Percentiles rank a stretch among this genome's conserved stretches.
Conservation (phyloP, 2,329 filamentous ascomycete genomes). For the Aspergillus proliferans region DNA sequence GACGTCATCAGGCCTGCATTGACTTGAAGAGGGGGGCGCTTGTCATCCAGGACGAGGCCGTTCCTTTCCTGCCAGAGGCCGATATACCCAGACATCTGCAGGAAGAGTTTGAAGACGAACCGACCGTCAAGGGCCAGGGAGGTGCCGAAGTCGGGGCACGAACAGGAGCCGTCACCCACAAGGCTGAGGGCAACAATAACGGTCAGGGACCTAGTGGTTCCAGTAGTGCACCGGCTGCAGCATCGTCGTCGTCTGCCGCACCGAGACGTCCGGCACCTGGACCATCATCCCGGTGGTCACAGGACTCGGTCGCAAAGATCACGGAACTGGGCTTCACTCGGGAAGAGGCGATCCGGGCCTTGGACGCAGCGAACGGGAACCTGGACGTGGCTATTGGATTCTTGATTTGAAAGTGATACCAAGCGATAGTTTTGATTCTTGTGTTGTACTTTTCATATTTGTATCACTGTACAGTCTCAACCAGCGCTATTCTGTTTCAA, state of each 20-base stretch:
- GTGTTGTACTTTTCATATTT: not conserved
- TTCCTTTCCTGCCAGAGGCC: slow-evolving; percentile 83
- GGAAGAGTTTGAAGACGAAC: slow-evolving; percentile 71
- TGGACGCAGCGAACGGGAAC: slow-evolving; percentile 78
- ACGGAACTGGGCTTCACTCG: slow-evolving; percentile 70
- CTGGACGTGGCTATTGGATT: slow-evolving; percentile 82
- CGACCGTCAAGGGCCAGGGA: slow-evolving; percentile 74
- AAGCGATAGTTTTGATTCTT: not conserved
- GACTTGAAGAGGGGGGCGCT: slow-evolving; percentile 80
- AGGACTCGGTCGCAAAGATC: slow-evolving; percentile 68
- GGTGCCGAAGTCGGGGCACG: slow-evolving; percentile 83
- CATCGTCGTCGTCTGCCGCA: slow-evolving; percentile 10
- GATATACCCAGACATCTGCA: slow-evolving; percentile 80
- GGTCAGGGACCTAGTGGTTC: slow-evolving; percentile 9
- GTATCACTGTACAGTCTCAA: not conserved
- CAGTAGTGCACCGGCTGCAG: slow-evolving; percentile 11
- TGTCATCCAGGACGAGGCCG: slow-evolving; percentile 79
- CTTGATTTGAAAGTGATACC: slow-evolving; percentile 47
- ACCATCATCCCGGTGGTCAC: slow-evolving; percentile 40
- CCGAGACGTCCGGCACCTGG: slow-evolving; percentile 19
- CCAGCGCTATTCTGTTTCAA: not conserved
- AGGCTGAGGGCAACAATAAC: slow-evolving; percentile 17
- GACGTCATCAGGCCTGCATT: slow-evolving; percentile 87
- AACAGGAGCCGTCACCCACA: slow-evolving; percentile 59
- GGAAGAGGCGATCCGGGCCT: slow-evolving; percentile 68